These are phyloP conservation scores for Boletus rubropictus DNA, from an alignment of 768 basidiomycete species.

Conservation along the genomic window DNA sequence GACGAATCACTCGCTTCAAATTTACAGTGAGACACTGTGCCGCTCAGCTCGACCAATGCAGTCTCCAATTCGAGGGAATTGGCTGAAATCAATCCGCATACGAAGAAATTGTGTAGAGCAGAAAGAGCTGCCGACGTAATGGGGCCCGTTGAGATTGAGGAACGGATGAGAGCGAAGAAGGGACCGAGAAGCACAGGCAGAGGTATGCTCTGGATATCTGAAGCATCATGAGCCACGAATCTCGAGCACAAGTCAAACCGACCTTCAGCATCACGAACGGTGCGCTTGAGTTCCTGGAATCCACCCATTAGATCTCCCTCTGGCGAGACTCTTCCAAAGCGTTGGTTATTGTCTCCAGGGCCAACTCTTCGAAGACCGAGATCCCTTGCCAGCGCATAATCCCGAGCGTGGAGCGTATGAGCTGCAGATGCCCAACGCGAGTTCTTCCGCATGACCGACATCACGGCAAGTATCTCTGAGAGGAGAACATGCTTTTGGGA, in stretches of 20 bases:
- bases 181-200: conserved; percentile 68
- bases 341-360: conserved; percentile 38
- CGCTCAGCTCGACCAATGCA: conserved; percentile 79
- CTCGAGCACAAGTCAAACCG: conserved; percentile 17
- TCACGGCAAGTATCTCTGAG: conserved; percentile 88
- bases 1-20: conserved; percentile 97
- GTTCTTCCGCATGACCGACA: conserved; percentile 95
- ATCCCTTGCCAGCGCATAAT: conserved; percentile 65
- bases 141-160: conserved; percentile 91
- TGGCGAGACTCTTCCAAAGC: conserved; percentile 47
- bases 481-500: conserved; percentile 76
- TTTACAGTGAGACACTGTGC: conserved; percentile 90
- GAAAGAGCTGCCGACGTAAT: conserved; percentile 94
- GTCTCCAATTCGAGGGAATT: conserved; percentile 51
- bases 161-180: conserved; percentile 90
- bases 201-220: conserved; percentile 57
- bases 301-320: conserved; percentile 87
- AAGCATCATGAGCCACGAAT: conserved; percentile 13
- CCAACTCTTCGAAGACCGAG: conserved; percentile 66
- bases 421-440: conserved; percentile 87
- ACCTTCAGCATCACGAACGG: conserved; percentile 66
- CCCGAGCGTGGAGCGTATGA: conserved; percentile 54
- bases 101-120: conserved; percentile 83
- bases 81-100: conserved; percentile 63
- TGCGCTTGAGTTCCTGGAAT: conserved; percentile 80